A percentile compares a stretch with the other conserved stretches of the same genome.
These are phyloP conservation scores for Iris macrosiphon DNA, from an alignment of 106 monocot genomes.

Conservation along the genomic window DNA sequence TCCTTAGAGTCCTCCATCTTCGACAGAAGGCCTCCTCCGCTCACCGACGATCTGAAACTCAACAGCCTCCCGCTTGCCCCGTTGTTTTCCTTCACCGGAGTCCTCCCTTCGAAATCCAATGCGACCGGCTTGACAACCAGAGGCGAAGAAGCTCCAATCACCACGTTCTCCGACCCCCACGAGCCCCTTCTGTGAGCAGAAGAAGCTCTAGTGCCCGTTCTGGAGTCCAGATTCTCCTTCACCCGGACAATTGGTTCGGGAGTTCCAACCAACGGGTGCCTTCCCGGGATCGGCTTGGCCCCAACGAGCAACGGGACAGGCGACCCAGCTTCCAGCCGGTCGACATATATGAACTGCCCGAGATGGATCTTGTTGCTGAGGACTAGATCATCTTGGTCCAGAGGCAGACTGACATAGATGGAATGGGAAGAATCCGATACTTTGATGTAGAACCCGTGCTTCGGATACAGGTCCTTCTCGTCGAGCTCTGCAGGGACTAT, in stretches of 20 bases:
- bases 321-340: constrained; percentile 42
- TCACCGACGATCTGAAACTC: constrained; percentile 16
- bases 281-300: constrained; percentile 69
- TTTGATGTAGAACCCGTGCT: constrained; percentile 94
- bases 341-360: constrained; percentile 89
- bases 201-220: background rate
- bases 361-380: constrained; percentile 89
- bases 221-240: constrained; percentile 9
- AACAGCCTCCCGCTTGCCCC: background rate
- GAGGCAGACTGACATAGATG: constrained; percentile 65
- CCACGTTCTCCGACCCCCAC: constrained; percentile 35
- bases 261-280: constrained; percentile 68
- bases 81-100: constrained; percentile 36
- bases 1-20: constrained; percentile 21
- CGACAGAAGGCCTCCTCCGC: constrained; percentile 7
- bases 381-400: constrained; percentile 76
- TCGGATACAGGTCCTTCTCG: constrained; percentile 83
- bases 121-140: constrained; percentile 33
- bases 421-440: constrained; percentile 88
- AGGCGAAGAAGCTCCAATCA: constrained; percentile 17
- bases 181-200: constrained; percentile 44
- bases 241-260: constrained; percentile 46
- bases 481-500: constrained; percentile 89
- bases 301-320: constrained; percentile 76
- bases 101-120: constrained; percentile 50